Percentiles rank a stretch among this genome's conserved stretches.
Conservation (phyloP, 257 asterid genomes). For the Nicotiana undulata region DNA sequence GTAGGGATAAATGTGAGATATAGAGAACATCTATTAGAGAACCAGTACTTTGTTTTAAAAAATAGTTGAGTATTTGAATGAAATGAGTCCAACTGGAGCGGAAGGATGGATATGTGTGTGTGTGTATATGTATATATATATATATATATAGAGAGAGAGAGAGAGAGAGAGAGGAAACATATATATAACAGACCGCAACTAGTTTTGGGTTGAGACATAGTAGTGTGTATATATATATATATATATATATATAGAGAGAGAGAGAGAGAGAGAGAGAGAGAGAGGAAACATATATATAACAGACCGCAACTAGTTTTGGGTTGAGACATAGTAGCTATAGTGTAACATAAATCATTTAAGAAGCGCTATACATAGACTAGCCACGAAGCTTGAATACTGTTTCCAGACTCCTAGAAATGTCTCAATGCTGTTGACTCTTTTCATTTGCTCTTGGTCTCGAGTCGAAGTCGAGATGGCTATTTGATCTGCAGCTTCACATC, state of each 20-base stretch:
- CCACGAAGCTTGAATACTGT: not conserved
- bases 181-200: not conserved
- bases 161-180: no score
- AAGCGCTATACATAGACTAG: not conserved
- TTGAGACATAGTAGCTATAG: not conserved
- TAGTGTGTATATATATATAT: not conserved
- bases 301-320: not conserved
- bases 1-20: not conserved
- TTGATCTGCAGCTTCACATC: not conserved
- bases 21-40: not conserved
- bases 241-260: no score
- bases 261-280: no score
- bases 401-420: slow-evolving; percentile 5
- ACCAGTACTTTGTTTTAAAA: not conserved
- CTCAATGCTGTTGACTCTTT: not conserved
- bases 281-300: not conserved
- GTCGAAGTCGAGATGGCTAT: not conserved
- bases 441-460: not conserved
- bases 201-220: not conserved
- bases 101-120: not conserved
- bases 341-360: not conserved
- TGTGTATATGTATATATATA: no score
- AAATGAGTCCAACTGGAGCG: not conserved
- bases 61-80: not conserved
- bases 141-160: no score